Evolutionary conservation across 1,284 basidiomycete genomes (phyloP).

Genomic region (Trametes polyzona): DNA sequence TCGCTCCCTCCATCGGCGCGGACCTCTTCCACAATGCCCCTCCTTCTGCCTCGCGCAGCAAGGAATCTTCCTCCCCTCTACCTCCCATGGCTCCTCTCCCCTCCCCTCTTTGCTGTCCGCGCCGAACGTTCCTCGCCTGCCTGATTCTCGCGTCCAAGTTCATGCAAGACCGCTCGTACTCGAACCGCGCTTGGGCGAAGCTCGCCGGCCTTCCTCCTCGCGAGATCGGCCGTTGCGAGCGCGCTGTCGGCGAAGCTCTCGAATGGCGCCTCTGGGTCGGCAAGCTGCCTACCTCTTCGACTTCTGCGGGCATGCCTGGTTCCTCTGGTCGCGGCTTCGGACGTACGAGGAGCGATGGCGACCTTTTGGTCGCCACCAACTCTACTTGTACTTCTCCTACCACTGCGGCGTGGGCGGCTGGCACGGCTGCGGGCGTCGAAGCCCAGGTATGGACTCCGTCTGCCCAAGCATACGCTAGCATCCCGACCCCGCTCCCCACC

Average conservation of each 20-base stretch:
- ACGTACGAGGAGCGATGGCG: constrained; percentile 32
- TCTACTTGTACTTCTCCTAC: constrained; percentile 19
- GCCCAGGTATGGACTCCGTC: neutral
- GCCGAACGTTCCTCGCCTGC: constrained; percentile 86
- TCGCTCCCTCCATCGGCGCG: neutral
- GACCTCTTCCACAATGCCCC: neutral
- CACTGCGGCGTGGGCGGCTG: constrained; percentile 25
- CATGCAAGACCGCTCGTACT: constrained; percentile 91
- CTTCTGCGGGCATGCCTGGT: neutral
- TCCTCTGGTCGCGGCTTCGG: constrained; percentile 20
- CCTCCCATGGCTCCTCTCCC: constrained; percentile 52
- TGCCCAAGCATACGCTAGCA: neutral
- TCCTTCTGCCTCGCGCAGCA: constrained; percentile 14
- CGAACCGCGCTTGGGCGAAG: constrained; percentile 91
- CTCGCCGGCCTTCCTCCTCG: constrained; percentile 76
- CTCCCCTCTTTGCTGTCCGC: constrained; percentile 83
- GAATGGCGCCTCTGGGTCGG: constrained; percentile 87
- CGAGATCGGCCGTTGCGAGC: constrained; percentile 81
- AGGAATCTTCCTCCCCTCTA: constrained; percentile 35
- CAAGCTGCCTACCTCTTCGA: constrained; percentile 42
- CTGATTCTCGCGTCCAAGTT: constrained; percentile 92
- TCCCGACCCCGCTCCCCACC: constrained; percentile 18
- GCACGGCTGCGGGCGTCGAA: constrained; percentile 14
- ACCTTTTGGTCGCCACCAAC: constrained; percentile 17
- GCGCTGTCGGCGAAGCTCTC: constrained; percentile 77